phyloP scores from a whole-genome alignment of 768 basidiomycete species.

The Porphyrellus cyaneotinctus region DNA sequence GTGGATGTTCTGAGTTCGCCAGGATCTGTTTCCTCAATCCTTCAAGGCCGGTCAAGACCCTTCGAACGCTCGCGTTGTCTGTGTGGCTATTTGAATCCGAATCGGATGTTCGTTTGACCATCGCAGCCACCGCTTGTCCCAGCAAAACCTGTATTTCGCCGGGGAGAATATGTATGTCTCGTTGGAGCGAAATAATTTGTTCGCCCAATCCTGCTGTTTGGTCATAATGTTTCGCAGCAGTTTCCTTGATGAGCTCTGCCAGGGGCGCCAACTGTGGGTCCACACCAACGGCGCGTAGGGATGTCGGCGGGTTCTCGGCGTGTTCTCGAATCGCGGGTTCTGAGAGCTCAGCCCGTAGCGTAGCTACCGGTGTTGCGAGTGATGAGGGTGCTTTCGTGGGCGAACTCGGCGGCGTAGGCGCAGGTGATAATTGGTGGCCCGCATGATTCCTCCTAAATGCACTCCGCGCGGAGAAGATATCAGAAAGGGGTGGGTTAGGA shows the following conservation, averaged over 20 bases:
- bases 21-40: slow-evolving; percentile 16
- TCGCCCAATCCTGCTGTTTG: slow-evolving; percentile 32
- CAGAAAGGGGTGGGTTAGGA: slow-evolving; percentile 11
- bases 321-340: slow-evolving; percentile 20
- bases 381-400: slow-evolving; percentile 1
- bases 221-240: slow-evolving; percentile 34
- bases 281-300: slow-evolving; percentile 6
- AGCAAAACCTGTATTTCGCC: slow-evolving; percentile 23
- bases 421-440: not conserved
- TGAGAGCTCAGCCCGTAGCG: slow-evolving; percentile 16
- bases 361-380: not conserved
- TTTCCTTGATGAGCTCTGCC: slow-evolving; percentile 33
- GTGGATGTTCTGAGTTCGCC: slow-evolving; percentile 5
- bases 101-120: not conserved
- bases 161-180: slow-evolving; percentile 29
- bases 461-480: slow-evolving; percentile 20
- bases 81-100: not conserved
- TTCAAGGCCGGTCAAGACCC: slow-evolving; percentile 14
- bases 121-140: slow-evolving; percentile 1
- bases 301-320: slow-evolving; percentile 13
- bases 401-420: slow-evolving; percentile 13
- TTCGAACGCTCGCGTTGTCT: slow-evolving; percentile 3
- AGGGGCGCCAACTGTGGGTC: slow-evolving; percentile 24
- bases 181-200: slow-evolving; percentile 32
- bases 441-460: slow-evolving; percentile 16